These are phyloP conservation scores for Leptographium galeiforme DNA, from an alignment of 2,329 filamentous ascomycete genomes.

Conservation along the genomic window DNA sequence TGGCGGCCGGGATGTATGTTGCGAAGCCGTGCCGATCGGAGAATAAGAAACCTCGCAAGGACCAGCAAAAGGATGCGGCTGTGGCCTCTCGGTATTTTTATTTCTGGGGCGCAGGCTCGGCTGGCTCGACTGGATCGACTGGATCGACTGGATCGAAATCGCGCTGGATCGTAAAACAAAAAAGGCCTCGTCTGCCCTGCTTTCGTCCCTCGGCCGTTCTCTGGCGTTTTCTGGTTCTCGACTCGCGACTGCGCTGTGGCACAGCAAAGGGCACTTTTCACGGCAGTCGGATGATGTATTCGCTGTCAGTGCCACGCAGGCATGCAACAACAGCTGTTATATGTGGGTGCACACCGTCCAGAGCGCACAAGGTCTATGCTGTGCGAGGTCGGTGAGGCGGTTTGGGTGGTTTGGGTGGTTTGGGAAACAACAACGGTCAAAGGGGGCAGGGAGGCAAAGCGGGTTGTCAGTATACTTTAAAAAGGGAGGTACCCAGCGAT, in stretches of 20 bases:
- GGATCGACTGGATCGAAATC: too few relatives aligned
- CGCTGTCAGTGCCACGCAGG: background rate
- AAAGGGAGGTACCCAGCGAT: background rate
- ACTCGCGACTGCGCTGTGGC: background rate
- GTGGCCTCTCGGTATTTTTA: too few relatives aligned
- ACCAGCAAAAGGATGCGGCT: too few relatives aligned
- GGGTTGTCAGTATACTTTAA: background rate
- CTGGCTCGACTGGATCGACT: too few relatives aligned
- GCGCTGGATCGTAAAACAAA: too few relatives aligned
- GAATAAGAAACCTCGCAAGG: too few relatives aligned
- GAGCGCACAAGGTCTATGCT: background rate
- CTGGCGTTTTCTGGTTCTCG: too few relatives aligned
- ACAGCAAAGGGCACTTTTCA: background rate
- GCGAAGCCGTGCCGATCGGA: too few relatives aligned
- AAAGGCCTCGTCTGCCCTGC: too few relatives aligned
- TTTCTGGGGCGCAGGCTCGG: too few relatives aligned
- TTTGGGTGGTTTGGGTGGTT: background rate
- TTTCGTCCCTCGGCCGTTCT: too few relatives aligned
- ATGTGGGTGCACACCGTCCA: background rate
- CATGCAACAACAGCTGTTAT: background rate
- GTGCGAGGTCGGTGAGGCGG: background rate
- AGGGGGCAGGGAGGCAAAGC: background rate
- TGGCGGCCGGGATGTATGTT: too few relatives aligned
- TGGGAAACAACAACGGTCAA: background rate
- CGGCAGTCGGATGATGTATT: conserved; percentile 1